These are phyloP conservation scores for Plasmodium knowlesi DNA, from an alignment of 169 alveolate genomes.

Conservation along the genomic window DNA sequence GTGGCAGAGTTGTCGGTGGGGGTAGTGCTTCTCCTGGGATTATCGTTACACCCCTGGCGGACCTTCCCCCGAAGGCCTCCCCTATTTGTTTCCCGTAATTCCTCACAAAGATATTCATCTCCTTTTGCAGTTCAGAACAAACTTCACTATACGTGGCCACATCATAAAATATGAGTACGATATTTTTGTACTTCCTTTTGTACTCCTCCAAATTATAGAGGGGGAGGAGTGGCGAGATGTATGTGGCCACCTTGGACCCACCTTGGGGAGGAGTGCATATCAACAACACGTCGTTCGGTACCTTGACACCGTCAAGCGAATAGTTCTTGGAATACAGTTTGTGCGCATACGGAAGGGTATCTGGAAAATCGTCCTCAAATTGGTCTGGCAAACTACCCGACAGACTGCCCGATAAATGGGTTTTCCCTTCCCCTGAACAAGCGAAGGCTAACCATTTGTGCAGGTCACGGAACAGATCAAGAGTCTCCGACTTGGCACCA, in stretches of 20 bases:
- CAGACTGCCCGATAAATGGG: not conserved
- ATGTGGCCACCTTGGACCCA: slow-evolving; percentile 10
- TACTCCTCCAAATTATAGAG: slow-evolving; percentile 34
- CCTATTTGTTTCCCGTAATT: slow-evolving; percentile 14
- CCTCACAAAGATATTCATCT: slow-evolving; percentile 15
- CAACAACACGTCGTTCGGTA: slow-evolving; percentile 43
- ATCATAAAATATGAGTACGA: slow-evolving; percentile 33
- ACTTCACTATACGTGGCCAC: slow-evolving; percentile 7
- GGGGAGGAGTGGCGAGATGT: slow-evolving; percentile 36
- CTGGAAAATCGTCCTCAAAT: not conserved
- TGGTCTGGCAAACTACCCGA: not conserved
- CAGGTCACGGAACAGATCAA: slow-evolving; percentile 24
- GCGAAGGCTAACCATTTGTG: not conserved
- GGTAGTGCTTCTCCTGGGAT: not conserved
- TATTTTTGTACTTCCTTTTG: slow-evolving; percentile 45
- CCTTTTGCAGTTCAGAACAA: slow-evolving; percentile 17
- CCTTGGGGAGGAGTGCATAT: slow-evolving; percentile 28
- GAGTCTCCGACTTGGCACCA: slow-evolving; percentile 22
- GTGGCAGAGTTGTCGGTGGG: slow-evolving; percentile 10
- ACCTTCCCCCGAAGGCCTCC: not conserved
- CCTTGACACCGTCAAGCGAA: slow-evolving; percentile 17
- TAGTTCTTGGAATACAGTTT: slow-evolving; percentile 52
- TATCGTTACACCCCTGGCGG: not conserved
- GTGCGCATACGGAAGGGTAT: not conserved
- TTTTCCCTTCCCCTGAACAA: not conserved